Conservation (phyloP, 1,284 basidiomycete genomes). For the Trichosporon sp. region DNA sequence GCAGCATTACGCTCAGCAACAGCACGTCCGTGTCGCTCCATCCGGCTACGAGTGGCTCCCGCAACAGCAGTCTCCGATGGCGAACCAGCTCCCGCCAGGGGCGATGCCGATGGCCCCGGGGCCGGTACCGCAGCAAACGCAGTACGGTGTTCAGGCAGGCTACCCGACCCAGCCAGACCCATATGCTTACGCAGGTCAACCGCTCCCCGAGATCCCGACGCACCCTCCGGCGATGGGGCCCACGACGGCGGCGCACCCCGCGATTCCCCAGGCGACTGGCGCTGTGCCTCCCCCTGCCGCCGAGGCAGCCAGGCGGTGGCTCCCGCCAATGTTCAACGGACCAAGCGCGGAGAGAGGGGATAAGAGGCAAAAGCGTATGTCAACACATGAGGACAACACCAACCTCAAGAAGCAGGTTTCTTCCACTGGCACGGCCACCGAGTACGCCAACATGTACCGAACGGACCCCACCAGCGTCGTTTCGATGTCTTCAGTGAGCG, state of each 20-base stretch:
- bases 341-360: background rate
- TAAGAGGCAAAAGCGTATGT: constrained; percentile 16
- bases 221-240: constrained; percentile 5
- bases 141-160: background rate
- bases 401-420: constrained; percentile 19
- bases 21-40: background rate
- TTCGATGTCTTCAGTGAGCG: constrained; percentile 16
- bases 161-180: background rate
- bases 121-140: background rate
- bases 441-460: background rate
- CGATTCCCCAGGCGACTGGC: constrained; percentile 3
- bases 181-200: constrained; percentile 10
- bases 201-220: background rate
- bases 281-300: background rate
- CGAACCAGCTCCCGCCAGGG: background rate
- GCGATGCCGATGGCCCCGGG: background rate
- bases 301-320: constrained; percentile 3
- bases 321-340: background rate
- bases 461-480: constrained; percentile 8
- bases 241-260: background rate
- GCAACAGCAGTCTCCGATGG: background rate
- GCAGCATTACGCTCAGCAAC: background rate
- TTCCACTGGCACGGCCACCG: background rate
- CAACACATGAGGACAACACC: background rate
- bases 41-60: background rate